Evolutionary conservation across 306 rosid species (phyloP), one percentile per base, ranked within the genome.

Genomic region (Citrullus amarus): DNA sequence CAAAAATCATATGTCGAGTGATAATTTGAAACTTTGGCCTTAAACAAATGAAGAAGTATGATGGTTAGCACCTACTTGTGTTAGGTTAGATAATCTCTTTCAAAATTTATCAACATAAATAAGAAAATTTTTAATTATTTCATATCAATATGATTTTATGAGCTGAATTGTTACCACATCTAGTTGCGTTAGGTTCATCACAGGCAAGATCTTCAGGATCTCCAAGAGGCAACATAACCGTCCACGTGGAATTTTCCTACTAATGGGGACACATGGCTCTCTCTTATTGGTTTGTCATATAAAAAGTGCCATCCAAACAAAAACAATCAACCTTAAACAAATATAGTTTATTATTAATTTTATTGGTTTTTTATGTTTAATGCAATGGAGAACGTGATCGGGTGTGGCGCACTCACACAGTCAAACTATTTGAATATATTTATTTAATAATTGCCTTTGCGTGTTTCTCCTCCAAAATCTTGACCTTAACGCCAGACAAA

Each of bases 401-500:
- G 76, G 57, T 70, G 76, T 70, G 32, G 75, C 75, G 75, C 76
- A 70, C 76, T 43, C 58, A 44, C 58, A 70, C 20, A 20, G 57
- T 70, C 20, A 70, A 48, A 43, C 50, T 66, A 18, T 39, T 18
- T 13, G 11, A 8, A 46, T 46, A 9, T 30, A 15, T 1, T 50
- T 50, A 2, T 13, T 13, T 32, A 50, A 13, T 38, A 38, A 17
- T 38, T 66, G 8, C 28, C 30, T 36, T 66, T 66, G 72, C 72
- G 50, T 66, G 30, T 69, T 69, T 69, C 55, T 44, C 36, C 34
- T 44, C 17, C 55, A 69, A n/a, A 60, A 43, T 44, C 18, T 69
- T 69, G 55, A 69, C 58, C 57, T 22, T 48, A 13, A 20, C 6
- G 55, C 18, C 9, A 69, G 1, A 34, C 34, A 68, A 43, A 43